Base-by-base conservation (phyloP, 495 filamentous ascomycete genomes). In the Pseudoneurospora amorphoporcata region DNA sequence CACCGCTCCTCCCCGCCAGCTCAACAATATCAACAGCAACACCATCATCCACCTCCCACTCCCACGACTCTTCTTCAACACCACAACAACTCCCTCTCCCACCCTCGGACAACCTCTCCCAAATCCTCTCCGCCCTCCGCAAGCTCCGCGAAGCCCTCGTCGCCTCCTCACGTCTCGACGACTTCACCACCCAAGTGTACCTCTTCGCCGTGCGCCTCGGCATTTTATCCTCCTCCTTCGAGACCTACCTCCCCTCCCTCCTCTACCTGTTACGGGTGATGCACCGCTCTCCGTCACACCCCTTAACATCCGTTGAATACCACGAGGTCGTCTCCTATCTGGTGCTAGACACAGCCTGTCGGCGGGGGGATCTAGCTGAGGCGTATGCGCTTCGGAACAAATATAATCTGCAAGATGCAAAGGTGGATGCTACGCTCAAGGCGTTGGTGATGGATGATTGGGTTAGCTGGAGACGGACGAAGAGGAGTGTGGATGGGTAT, bases 61-160 rank as follows among this genome's bases (percentile, higher is more conserved):
- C 70, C 9, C 53, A 45, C 4, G 19, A 69, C 35, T 29, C 77
- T 4, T 17, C 75, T 4, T 12, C 75, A 32, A 19, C 68, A 19
- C 14, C 53, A 17, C 53, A 17, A 32, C 53, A 17, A 32, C 53
- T 65, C 7, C 53, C 53, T 2, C 1, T 40, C 29, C 29, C 53
- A 35, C 32, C 29, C 53, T 65, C 53, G 6, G 53, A 65, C 8
- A 40, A 40, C 53, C 29, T 65, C 53, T 79, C 81, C 7, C 80
- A 82, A 29, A 80, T 88, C 45, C 78, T 91, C 71, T 86, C 89
- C 73, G 92, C 94, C 41, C 92, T 98, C 81, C 90, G 95, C 71
- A 98, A 97, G 80, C 87, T 99, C 45, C 89, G 95, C 58, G 95
- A 99, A 83, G 93, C 89, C 58, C 88, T 98, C 69, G 88, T 95